phyloP scores from a whole-genome alignment of 2,329 filamentous ascomycete genomes.

The Sarocladiaceae sp. region DNA sequence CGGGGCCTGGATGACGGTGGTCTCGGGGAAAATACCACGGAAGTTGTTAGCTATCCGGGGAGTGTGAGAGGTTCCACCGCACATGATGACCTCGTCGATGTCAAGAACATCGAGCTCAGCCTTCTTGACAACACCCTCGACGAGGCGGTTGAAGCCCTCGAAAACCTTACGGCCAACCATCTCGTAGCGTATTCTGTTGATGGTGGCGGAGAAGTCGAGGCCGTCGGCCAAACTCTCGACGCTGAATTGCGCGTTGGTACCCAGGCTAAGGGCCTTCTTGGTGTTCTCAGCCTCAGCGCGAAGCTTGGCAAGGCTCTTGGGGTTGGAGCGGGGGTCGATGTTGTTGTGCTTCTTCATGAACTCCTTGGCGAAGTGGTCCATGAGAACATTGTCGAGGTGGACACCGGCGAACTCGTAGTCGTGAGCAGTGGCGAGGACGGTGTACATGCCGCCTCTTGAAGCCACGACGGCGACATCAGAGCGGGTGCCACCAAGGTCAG shows the following conservation, averaged over 20 bases:
- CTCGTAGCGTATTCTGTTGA: constrained; percentile 93
- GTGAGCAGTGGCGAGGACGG: constrained; percentile 84
- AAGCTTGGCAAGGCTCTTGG: constrained; percentile 81
- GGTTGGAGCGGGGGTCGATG: constrained; percentile 76
- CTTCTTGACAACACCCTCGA: constrained; percentile 83
- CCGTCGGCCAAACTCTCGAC: constrained; percentile 87
- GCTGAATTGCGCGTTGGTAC: constrained; percentile 82
- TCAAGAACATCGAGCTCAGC: constrained; percentile 87
- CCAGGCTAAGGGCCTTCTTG: constrained; percentile 87
- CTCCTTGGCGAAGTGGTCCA: constrained; percentile 97
- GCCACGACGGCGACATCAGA: constrained; percentile 88
- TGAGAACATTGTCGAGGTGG: constrained; percentile 81
- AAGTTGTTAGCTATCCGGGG: constrained; percentile 86
- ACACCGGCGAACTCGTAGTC: constrained; percentile 90
- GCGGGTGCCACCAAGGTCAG: constrained; percentile 86
- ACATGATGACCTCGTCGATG: constrained; percentile 89
- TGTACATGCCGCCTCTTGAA: constrained; percentile 93
- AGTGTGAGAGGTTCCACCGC: constrained; percentile 87
- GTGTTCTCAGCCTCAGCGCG: constrained; percentile 85
- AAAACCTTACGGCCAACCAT: constrained; percentile 82
- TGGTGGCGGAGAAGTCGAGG: constrained; percentile 81
- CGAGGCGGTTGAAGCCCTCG: constrained; percentile 76
- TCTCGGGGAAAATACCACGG: constrained; percentile 70
- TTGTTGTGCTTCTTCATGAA: constrained; percentile 90
- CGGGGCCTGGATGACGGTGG: constrained; percentile 73